A percentile compares a stretch with the other conserved stretches of the same genome.
These are phyloP conservation scores for Salix arbutifolia DNA, from an alignment of 345 rosid genomes.

Conservation along the genomic window DNA sequence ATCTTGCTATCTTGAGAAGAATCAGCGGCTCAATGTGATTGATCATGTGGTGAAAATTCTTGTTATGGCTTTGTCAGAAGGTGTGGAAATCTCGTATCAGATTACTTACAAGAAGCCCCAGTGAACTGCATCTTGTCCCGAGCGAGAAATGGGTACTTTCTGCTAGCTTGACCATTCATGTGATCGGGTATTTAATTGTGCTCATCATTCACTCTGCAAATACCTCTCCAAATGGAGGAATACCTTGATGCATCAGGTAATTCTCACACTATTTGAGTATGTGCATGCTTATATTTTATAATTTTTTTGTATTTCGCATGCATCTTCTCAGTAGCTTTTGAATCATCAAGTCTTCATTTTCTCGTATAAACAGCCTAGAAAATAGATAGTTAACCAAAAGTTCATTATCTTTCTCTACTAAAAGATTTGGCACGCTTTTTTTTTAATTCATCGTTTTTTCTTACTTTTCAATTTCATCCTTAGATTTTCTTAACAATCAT, in stretches of 20 bases:
- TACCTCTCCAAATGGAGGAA: conserved; percentile 19
- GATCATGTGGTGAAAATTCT: conserved; percentile 77
- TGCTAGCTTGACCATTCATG: conserved; percentile 41
- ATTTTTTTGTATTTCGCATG: too few relatives aligned
- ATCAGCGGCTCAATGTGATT: conserved; percentile 60
- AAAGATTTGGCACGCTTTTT: too few relatives aligned
- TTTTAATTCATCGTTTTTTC: too few relatives aligned
- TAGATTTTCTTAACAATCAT: too few relatives aligned
- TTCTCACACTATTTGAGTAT: conserved; percentile 38
- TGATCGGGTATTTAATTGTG: conserved; percentile 47
- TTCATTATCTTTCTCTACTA: too few relatives aligned
- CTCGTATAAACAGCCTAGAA: too few relatives aligned
- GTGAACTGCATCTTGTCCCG: conserved; percentile 53
- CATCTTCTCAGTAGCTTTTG: too few relatives aligned
- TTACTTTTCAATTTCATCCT: too few relatives aligned
- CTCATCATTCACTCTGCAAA: conserved; percentile 43
- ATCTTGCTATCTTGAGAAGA: conserved; percentile 50
- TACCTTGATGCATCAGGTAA: conserved; percentile 28
- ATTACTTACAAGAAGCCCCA: conserved; percentile 42
- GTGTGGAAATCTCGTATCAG: conserved; percentile 77
- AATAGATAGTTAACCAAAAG: too few relatives aligned
- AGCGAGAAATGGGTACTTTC: conserved; percentile 58
- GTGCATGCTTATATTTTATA: too few relatives aligned
- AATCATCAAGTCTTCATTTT: too few relatives aligned
- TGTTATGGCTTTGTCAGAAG: conserved; percentile 71